phyloP scores from a whole-genome alignment of 805 yeast genomes.

The Yamadazyma phyllophila region DNA sequence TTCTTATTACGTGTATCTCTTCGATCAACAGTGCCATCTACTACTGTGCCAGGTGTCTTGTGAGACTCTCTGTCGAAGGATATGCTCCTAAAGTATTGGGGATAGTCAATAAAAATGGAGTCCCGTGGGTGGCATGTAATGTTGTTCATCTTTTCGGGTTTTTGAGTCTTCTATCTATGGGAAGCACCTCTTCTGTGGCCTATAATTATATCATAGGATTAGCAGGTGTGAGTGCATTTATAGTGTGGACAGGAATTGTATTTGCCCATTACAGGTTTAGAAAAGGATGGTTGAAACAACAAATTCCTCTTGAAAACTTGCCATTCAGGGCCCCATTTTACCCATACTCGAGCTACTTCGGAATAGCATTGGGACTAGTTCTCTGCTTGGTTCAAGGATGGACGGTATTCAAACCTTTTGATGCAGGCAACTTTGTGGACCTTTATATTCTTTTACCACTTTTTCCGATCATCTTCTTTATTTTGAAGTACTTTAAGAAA shows the following conservation, averaged over 20 bases:
- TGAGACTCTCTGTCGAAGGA: slow-evolving; percentile 34
- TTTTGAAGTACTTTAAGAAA: slow-evolving; percentile 29
- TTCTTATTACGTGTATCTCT: slow-evolving; percentile 39
- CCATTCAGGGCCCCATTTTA: slow-evolving; percentile 18
- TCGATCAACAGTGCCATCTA: slow-evolving; percentile 34
- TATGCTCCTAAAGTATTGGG: slow-evolving; percentile 38
- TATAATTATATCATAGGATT: slow-evolving; percentile 19
- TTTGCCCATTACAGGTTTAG: slow-evolving; percentile 19
- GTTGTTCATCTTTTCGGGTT: slow-evolving; percentile 18
- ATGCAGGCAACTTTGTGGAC: slow-evolving; percentile 20
- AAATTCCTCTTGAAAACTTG: slow-evolving; percentile 13
- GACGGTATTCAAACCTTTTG: slow-evolving; percentile 21
- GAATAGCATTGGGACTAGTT: slow-evolving; percentile 15
- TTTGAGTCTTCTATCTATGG: slow-evolving; percentile 18
- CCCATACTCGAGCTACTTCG: slow-evolving; percentile 17
- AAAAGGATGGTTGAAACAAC: slow-evolving; percentile 20
- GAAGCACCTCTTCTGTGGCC: slow-evolving; percentile 17
- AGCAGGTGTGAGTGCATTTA: slow-evolving; percentile 21
- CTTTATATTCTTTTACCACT: slow-evolving; percentile 20
- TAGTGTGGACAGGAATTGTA: slow-evolving; percentile 23
- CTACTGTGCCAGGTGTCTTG: slow-evolving; percentile 29
- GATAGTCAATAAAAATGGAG: slow-evolving; percentile 30
- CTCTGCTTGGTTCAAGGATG: slow-evolving; percentile 23
- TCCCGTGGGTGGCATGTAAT: slow-evolving; percentile 28
- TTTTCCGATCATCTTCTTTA: slow-evolving; percentile 30